Percentiles rank a stretch among this genome's conserved stretches.
These are phyloP conservation scores for Macroventuria anomochaeta DNA, from an alignment of 2,329 filamentous ascomycete species.

Conservation along the genomic window DNA sequence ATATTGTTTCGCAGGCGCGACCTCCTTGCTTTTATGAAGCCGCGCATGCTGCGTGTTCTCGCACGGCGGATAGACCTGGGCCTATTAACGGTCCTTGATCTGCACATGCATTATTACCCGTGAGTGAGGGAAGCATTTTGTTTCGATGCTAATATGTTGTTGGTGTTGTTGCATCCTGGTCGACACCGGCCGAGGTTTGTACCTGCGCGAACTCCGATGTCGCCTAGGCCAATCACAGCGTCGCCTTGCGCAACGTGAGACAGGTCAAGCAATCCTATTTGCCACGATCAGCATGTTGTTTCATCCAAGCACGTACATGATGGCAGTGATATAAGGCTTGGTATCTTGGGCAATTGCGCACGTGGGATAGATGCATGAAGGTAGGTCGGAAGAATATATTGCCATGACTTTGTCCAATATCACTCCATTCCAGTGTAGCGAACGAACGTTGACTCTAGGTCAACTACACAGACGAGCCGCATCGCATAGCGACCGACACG, in stretches of 20 bases:
- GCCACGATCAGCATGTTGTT: slow-evolving; percentile 8
- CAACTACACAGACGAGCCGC: not conserved
- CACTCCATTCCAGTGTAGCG: not conserved
- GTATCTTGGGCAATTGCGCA: slow-evolving; percentile 7
- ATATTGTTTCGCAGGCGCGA: not conserved
- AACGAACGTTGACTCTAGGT: slow-evolving; percentile 1
- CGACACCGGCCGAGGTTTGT: slow-evolving; percentile 2
- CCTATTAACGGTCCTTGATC: not conserved
- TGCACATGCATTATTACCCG: not conserved
- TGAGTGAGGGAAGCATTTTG: slow-evolving; percentile 3
- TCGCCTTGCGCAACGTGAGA: slow-evolving; percentile 29
- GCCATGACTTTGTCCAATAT: not conserved
- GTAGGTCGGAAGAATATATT: not conserved
- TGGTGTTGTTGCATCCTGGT: not conserved
- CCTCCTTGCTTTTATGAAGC: not conserved
- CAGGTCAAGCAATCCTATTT: slow-evolving; percentile 7
- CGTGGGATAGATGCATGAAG: not conserved
- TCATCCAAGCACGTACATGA: slow-evolving; percentile 7
- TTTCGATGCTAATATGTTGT: slow-evolving; percentile 5
- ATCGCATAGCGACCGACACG: not conserved
- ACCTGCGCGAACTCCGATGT: slow-evolving; percentile 19
- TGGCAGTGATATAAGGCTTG: slow-evolving; percentile 9
- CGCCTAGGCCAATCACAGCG: slow-evolving; percentile 19
- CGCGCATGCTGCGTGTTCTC: not conserved
- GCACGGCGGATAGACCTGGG: not conserved